Percentiles rank a stretch among this genome's conserved stretches.
phyloP scores from a whole-genome alignment of 2,329 filamentous ascomycete genomes.

The Aspergillus melleus region DNA sequence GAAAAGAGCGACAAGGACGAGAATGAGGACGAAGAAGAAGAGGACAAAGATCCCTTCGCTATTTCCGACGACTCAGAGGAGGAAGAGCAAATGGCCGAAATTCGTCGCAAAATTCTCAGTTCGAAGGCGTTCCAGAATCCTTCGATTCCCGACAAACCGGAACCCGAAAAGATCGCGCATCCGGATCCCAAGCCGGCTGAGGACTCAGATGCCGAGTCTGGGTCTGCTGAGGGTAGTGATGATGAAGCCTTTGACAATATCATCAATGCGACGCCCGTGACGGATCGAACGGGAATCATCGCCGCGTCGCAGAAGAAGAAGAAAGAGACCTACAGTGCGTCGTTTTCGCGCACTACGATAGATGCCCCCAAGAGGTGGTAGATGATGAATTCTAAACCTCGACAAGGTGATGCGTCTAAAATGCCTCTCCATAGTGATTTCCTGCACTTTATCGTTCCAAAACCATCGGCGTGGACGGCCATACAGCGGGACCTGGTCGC shows the following conservation, averaged over 20 bases:
- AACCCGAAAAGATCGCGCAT: constrained; percentile 62
- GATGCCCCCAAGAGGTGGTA: constrained; percentile 51
- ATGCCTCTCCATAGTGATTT: not conserved
- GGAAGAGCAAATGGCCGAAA: constrained; percentile 89
- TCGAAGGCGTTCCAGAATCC: constrained; percentile 81
- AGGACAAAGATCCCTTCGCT: constrained; percentile 66
- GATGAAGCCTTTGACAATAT: constrained; percentile 87
- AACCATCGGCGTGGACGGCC: not conserved
- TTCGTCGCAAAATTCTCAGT: constrained; percentile 82
- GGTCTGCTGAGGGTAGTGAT: constrained; percentile 61
- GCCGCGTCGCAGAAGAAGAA: constrained; percentile 59
- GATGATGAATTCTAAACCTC: not conserved
- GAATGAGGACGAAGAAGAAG: constrained; percentile 43
- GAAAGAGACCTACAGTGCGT: constrained; percentile 50
- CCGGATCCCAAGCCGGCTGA: constrained; percentile 52
- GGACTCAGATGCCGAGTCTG: constrained; percentile 69
- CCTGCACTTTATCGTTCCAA: not conserved
- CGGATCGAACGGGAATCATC: constrained; percentile 75
- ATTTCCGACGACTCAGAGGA: constrained; percentile 79
- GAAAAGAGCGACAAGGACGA: constrained; percentile 48
- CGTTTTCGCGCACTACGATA: constrained; percentile 51
- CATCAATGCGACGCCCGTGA: constrained; percentile 86
- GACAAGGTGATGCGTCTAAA: not conserved
- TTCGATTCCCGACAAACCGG: constrained; percentile 50
- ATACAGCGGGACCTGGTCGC: too few relatives aligned